Evolutionary conservation across 768 basidiomycete genomes (phyloP), one percentile per base, ranked within the genome.

Genomic region (Lenzites betulinus): DNA sequence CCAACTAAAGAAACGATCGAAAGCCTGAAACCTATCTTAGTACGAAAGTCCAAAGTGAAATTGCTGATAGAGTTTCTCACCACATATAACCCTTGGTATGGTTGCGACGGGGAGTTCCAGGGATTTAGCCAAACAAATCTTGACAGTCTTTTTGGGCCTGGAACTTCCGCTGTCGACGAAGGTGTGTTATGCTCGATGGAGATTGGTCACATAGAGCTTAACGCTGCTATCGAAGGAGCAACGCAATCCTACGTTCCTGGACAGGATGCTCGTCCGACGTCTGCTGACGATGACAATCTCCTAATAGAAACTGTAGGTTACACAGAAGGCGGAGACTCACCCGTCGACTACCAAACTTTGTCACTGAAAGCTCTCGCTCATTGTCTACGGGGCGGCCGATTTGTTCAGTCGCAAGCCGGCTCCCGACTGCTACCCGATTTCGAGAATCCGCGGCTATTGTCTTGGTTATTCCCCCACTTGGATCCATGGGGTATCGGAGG

Each of bases 391-490:
- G 25, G 39, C 0, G 51, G 51, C 1, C 2, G 2, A 8, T 53
- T 53, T 13, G 7, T 53, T 0, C 13, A 5, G 5, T 53, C 51
- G 30, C 28, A 26, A 13, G 39, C 41, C 18, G 53, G 59, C 2
- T 35, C 30, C 18, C 36, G 46, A 15, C 26, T 48, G 7, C n/a
- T 64, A 1, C 54, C 63, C 0, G 59, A 64, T 16, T 59, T 59
- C 38, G 35, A 61, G 11, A 54, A 64, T 35, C 50, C 54, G 1
- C 22, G 16, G 15, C 20, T 64, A n/a, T 25, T 64, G 1, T 30
- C 60, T 0, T 61, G 43, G 59, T 16, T 64, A 22, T 64, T 64
- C 36, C 60, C 60, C n/a, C n/a, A n/a, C n/a, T n/a, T n/a, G n/a
- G n/a, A n/a, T n/a, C n/a, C n/a, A n/a, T n/a, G n/a, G n/a, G 60